phyloP scores from a whole-genome alignment of 139 green algal genomes.

The Yamagishiella unicocca region DNA sequence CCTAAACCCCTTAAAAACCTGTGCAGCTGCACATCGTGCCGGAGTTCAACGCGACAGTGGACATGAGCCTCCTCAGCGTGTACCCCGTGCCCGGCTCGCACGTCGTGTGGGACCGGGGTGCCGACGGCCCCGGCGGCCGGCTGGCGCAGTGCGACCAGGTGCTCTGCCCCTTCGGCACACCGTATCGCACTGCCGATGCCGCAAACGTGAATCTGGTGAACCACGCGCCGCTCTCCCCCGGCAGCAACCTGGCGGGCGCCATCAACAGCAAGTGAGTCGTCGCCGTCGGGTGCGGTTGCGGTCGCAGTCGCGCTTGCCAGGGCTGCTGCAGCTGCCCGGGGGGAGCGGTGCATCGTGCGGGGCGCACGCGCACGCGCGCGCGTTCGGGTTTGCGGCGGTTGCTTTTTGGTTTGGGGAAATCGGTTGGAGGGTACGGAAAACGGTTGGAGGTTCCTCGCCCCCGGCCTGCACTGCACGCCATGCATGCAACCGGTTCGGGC shows the following conservation, averaged over 20 bases:
- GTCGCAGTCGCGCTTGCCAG: neutral
- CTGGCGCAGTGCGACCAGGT: neutral
- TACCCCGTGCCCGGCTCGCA: neutral
- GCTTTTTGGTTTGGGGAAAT: too few species aligned
- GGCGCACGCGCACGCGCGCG: too few species aligned
- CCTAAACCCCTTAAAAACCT: too few species aligned
- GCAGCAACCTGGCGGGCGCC: conserved; percentile 3
- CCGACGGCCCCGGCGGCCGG: neutral
- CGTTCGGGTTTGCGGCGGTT: too few species aligned
- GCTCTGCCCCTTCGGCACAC: conserved; percentile 1
- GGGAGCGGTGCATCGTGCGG: too few species aligned
- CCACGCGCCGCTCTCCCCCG: neutral
- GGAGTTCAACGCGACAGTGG: neutral
- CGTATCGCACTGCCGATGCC: neutral
- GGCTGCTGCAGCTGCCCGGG: neutral
- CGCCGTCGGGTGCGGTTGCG: neutral
- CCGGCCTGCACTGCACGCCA: too few species aligned
- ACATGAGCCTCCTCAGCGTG: neutral
- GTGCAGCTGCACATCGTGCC: neutral
- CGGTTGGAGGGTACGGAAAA: too few species aligned
- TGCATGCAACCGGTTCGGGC: too few species aligned
- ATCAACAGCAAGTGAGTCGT: neutral
- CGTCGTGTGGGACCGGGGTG: neutral
- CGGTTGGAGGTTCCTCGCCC: too few species aligned
- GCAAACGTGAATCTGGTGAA: neutral